Evolutionary conservation across 2,329 filamentous ascomycete species (phyloP).

Genomic region (Exophiala sideris): DNA sequence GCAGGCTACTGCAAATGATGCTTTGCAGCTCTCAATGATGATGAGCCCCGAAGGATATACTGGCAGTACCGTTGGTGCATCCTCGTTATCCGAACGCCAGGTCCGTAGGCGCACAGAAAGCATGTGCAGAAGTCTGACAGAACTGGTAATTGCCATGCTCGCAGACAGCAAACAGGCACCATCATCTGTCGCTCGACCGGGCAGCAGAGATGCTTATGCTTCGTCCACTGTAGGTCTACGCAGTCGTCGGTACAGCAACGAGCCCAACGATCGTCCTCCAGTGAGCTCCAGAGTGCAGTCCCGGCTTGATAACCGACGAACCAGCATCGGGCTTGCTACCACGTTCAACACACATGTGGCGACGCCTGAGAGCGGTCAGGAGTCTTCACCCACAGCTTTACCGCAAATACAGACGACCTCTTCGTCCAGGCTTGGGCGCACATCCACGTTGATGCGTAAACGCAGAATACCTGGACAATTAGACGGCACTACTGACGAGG

Average conservation of each 20-base stretch:
- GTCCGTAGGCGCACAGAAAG: constrained; percentile 86
- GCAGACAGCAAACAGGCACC: constrained; percentile 46
- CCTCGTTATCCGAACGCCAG: constrained; percentile 67
- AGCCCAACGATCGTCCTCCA: constrained; percentile 35
- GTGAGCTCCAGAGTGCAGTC: constrained; percentile 32
- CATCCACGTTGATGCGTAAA: constrained; percentile 38
- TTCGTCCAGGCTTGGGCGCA: constrained; percentile 39
- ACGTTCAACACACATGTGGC: constrained; percentile 10
- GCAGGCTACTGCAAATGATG: constrained; percentile 77
- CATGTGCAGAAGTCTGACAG: constrained; percentile 87
- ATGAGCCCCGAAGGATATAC: constrained; percentile 43
- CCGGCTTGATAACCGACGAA: constrained; percentile 39
- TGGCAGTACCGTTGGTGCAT: constrained; percentile 50
- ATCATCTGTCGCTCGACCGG: constrained; percentile 26
- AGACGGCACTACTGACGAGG: constrained; percentile 35
- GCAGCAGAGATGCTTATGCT: constrained; percentile 31
- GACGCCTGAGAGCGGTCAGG: constrained; percentile 12
- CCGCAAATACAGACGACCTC: constrained; percentile 31
- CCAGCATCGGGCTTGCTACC: constrained; percentile 17
- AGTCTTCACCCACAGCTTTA: constrained; percentile 31
- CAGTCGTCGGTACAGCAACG: constrained; percentile 37
- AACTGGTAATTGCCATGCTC: constrained; percentile 80
- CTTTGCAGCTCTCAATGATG: constrained; percentile 72
- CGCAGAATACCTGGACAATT: constrained; percentile 33
- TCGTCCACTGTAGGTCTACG: constrained; percentile 34